Percentiles rank a stretch among this genome's conserved stretches.
Conservation (phyloP, 2,329 filamentous ascomycete genomes). For the Penicillium corylophilum region DNA sequence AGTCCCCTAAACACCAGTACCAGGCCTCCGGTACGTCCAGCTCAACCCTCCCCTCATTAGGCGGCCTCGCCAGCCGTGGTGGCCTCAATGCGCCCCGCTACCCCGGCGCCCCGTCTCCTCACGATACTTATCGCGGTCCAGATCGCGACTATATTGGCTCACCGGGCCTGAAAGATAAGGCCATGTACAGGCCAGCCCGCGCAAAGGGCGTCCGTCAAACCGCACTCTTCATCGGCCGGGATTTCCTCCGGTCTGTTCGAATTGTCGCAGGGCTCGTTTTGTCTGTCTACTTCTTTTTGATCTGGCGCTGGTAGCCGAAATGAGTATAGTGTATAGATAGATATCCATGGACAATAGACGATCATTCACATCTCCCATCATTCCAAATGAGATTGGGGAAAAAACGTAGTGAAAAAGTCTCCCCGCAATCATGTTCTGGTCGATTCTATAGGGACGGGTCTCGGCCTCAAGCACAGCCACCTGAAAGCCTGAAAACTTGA, state of each 20-base stretch:
- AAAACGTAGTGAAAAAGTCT: neutral
- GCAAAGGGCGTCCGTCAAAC: slow-evolving; percentile 31
- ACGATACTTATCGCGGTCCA: slow-evolving; percentile 24
- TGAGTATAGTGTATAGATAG: slow-evolving; percentile 19
- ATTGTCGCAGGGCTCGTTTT: slow-evolving; percentile 64
- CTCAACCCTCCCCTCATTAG: slow-evolving; percentile 28
- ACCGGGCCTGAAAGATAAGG: slow-evolving; percentile 31
- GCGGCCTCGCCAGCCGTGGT: slow-evolving; percentile 30
- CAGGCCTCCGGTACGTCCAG: slow-evolving; percentile 35
- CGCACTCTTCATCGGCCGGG: slow-evolving; percentile 50
- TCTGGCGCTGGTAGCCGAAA: slow-evolving; percentile 57
- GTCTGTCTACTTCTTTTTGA: slow-evolving; percentile 65
- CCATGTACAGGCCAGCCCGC: slow-evolving; percentile 21
- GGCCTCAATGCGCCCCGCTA: slow-evolving; percentile 22
- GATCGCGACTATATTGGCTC: slow-evolving; percentile 21
- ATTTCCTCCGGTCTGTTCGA: slow-evolving; percentile 63
- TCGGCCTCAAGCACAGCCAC: neutral
- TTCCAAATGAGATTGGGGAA: no score
- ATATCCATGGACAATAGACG: slow-evolving; percentile 5
- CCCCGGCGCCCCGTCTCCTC: slow-evolving; percentile 15
- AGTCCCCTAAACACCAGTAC: slow-evolving; percentile 21
- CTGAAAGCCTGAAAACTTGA: neutral
- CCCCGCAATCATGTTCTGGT: neutral
- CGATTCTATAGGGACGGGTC: neutral
- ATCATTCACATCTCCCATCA: neutral